A percentile compares a stretch with the other conserved stretches of the same genome.
These are phyloP conservation scores for Bidens hawaiensis DNA, from an alignment of 140 eudicot genomes.

Conservation along the genomic window DNA sequence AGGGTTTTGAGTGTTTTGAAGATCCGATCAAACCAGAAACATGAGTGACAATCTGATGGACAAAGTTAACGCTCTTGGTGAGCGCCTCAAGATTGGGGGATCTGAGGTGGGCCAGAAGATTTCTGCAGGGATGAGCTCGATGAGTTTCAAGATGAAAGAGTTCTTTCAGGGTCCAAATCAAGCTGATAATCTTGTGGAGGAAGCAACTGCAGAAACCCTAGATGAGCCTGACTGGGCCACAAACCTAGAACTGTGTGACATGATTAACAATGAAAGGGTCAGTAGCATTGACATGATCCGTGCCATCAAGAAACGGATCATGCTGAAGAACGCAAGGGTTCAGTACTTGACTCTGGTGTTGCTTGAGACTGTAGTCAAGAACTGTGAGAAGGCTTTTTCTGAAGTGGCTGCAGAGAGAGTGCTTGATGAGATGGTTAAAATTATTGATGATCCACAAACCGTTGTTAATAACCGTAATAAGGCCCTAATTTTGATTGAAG, in stretches of 20 bases:
- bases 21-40: conserved; percentile 22
- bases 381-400: conserved; percentile 95
- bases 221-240: conserved; percentile 96
- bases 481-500: conserved; percentile 77
- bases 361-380: conserved; percentile 90
- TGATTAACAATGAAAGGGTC: conserved; percentile 73
- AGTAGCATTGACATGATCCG: conserved; percentile 79
- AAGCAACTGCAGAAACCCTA: conserved; percentile 87
- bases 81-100: conserved; percentile 88
- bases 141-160: conserved; percentile 96
- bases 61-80: conserved; percentile 75
- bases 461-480: conserved; percentile 87
- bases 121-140: conserved; percentile 81
- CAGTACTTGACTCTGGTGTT: conserved; percentile 79
- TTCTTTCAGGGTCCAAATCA: conserved; percentile 88
- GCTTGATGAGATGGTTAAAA: conserved; percentile 96
- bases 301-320: conserved; percentile 73
- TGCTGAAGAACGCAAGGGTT: conserved; percentile 77
- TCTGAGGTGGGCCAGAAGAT: conserved; percentile 92
- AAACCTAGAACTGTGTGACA: conserved; percentile 89
- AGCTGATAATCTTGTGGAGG: conserved; percentile 87
- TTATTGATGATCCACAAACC: conserved; percentile 97
- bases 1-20: no score
- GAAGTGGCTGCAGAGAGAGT: conserved; percentile 97
- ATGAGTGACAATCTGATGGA: conserved; percentile 94